Evolutionary conservation across 495 filamentous ascomycete genomes (phyloP), one percentile per base, ranked within the genome.

Genomic region (Hyaloscypha finlandica): DNA sequence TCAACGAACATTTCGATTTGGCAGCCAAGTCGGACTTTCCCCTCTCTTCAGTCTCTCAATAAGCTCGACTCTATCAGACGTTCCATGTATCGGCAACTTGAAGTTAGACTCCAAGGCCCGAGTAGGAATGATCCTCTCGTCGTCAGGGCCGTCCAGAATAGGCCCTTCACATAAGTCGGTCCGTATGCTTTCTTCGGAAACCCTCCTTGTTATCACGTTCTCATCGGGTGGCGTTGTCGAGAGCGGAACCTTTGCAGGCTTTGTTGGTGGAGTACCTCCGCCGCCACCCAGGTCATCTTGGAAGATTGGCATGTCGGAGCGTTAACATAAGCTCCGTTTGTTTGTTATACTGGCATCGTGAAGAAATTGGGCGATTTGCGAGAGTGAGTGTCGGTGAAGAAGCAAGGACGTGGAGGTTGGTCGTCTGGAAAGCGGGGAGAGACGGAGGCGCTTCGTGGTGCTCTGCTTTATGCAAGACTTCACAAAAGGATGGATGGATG

Each of bases 1-100:
- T 22, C 16, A 52, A 82, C 86, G 74, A 82, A 93, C 91, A 80
- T 85, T 81, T 70, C 80, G 80, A 74, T 84, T 84, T 42, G 87
- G 85, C 31, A 85, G 79, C 92, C 93, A 96, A 20, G 88, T 88
- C 58, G 90, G 89, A 64, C 85, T 90, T 76, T 94, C 88, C 45
- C 87, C 86, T 77, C 83, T 85, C 80, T 97, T 98, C 69, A 97
- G 84, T 68, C 89, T 83, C 76, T 92, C 86, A 66, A 97, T 97
- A 68, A 97, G 83, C 76, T 93, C 88, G 59, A 86, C 88, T 68
- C 94, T 85, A 72, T 91, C 85, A 2, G 68, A 74, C 30, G 63
- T 72, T 29, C 45, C 65, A 64, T 66, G 61, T 35, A 29, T 54
- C 31, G 65, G 65, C 30, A 68, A 70, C 29, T n/a, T 59, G 53